Evolutionary conservation across 768 basidiomycete genomes (phyloP).

Genomic region (Exidia glandulosa): DNA sequence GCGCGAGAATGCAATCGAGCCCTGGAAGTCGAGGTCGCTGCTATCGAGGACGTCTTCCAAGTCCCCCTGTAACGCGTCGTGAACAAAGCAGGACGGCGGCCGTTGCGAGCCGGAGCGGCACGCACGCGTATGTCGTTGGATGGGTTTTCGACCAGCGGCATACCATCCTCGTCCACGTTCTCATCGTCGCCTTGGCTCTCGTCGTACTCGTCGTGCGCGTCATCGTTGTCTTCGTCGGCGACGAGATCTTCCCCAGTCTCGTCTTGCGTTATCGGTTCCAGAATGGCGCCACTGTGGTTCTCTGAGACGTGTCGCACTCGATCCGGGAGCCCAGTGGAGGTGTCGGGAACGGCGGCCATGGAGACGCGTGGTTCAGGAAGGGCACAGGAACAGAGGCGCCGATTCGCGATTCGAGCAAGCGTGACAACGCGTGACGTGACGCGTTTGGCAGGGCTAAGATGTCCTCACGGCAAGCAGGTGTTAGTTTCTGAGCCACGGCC

Average conservation of each 20-base stretch:
- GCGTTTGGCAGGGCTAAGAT: too few species aligned
- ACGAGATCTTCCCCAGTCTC: background rate
- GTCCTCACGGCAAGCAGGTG: too few species aligned
- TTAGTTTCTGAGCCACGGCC: too few species aligned
- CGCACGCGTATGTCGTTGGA: conserved; percentile 19
- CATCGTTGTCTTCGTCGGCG: background rate
- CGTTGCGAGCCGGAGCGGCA: background rate
- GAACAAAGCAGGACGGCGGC: background rate
- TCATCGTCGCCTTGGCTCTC: conserved; percentile 6
- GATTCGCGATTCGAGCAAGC: too few species aligned
- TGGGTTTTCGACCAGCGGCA: conserved; percentile 19
- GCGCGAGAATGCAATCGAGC: conserved; percentile 21
- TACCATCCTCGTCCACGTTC: conserved; percentile 23
- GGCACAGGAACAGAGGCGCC: too few species aligned
- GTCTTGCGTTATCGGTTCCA: background rate
- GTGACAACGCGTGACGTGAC: too few species aligned
- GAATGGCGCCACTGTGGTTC: background rate
- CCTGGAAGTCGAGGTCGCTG: conserved; percentile 24
- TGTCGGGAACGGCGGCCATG: too few species aligned
- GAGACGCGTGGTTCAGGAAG: too few species aligned
- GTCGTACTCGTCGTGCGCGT: conserved; percentile 3
- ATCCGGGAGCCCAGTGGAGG: too few species aligned
- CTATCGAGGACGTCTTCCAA: conserved; percentile 20
- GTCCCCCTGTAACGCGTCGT: conserved; percentile 17
- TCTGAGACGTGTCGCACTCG: background rate